phyloP scores from a whole-genome alignment of 805 yeast species.

The Vanderwaltozyma verrucispora region DNA sequence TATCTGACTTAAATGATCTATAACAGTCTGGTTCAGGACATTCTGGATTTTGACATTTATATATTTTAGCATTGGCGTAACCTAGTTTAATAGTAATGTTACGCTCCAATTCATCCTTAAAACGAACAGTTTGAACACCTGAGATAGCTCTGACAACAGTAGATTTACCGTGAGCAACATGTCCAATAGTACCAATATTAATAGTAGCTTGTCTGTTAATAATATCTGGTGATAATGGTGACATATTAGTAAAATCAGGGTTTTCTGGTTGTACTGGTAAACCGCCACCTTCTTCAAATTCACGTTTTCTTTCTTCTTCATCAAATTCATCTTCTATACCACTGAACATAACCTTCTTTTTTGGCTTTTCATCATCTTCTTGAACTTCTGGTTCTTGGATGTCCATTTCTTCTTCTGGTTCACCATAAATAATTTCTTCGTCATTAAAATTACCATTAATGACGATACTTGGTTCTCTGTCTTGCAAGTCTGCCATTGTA shows the following conservation, averaged over 20 bases:
- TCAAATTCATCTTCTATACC: conserved; percentile 56
- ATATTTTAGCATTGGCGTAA: conserved; percentile 97
- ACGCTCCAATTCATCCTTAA: conserved; percentile 98
- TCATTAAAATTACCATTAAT: conserved; percentile 48
- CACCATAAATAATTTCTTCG: conserved; percentile 26
- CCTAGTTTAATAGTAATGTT: conserved; percentile 97
- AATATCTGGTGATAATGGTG: conserved; percentile 89
- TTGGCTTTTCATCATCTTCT: conserved; percentile 26
- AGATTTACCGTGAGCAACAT: conserved; percentile 91
- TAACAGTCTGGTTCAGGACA: conserved; percentile 95
- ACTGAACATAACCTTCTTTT: conserved; percentile 79
- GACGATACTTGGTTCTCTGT: conserved; percentile 75
- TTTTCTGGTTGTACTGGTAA: conserved; percentile 91
- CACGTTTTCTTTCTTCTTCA: conserved; percentile 69
- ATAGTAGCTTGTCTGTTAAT: conserved; percentile 98
- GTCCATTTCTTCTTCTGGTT: conserved; percentile 30
- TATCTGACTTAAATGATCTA: conserved; percentile 87
- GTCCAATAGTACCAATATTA: conserved; percentile 96
- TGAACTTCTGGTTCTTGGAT: conserved; percentile 29
- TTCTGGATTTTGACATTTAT: conserved; percentile 74
- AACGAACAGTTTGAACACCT: conserved; percentile 98
- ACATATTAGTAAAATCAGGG: conserved; percentile 72
- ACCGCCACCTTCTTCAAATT: conserved; percentile 97
- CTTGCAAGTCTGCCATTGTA: conserved; percentile 67
- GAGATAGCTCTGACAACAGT: conserved; percentile 94